Base-by-base conservation (phyloP, 2,329 filamentous ascomycete genomes). In the Fusarium paranaense region DNA sequence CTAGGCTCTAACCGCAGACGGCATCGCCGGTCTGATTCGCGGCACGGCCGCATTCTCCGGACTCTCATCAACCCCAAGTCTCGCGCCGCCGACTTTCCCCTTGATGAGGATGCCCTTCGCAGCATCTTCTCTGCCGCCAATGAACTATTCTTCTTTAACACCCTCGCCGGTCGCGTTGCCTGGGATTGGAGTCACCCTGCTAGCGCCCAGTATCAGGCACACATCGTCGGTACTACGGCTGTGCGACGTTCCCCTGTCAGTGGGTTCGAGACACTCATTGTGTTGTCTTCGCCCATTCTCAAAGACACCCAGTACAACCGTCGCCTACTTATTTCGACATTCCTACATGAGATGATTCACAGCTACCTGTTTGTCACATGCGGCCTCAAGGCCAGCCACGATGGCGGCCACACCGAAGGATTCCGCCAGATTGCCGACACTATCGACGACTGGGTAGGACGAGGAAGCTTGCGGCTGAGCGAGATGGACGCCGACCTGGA, bases 271-370 rank as follows among this genome's bases (percentile, higher is more conserved):
- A 91, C 90, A 2, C 83, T 91, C 30, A 90, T 93, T 59, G 87
- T 91, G 6, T 82, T 92, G 14, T 92, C 90, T 5, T 85, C 86
- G 2, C 87, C 89, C 0, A 90, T 92, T 16, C 84, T 92, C n/a
- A 84, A 83, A 42, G 85, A 88, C 71, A 84, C 81, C 16, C 85
- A 83, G 58, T 92, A 90, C 79, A 90, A 90, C 78, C 83, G 90
- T 6, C 85, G 89, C 8, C 83, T 92, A 18, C 85, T 92, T 64
- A 90, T 92, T 58, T 90, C 89, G 8, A 91, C 90, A 0, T 92
- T 93, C 71, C 77, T 93, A 56, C 91, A 92, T 77, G 91, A 93
- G 81, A 86, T 92, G 74, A 90, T 92, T 57, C 90, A 92, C 81
- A 90, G 90, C 80, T 92, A 91, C 77, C 83, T 92, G 18, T 92